These are phyloP conservation scores for Blumeria hordei DNA, from an alignment of 2,329 filamentous ascomycete genomes.

Conservation along the genomic window DNA sequence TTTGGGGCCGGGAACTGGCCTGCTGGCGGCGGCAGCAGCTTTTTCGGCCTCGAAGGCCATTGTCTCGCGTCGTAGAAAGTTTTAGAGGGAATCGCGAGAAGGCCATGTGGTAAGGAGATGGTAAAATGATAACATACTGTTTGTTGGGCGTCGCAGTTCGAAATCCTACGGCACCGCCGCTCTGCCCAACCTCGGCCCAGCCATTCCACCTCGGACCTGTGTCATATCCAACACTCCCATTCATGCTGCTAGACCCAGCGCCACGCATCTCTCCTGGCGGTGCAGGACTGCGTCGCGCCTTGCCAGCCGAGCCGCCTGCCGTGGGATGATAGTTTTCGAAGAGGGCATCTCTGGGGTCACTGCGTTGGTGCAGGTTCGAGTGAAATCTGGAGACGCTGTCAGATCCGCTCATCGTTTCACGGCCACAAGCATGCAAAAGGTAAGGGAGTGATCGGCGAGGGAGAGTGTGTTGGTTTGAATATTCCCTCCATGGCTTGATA, in stretches of 20 bases:
- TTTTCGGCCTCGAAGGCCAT: background rate
- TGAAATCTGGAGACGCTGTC: conserved; percentile 6
- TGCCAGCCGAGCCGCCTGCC: background rate
- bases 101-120: background rate
- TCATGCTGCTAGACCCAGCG: no score
- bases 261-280: conserved; percentile 13
- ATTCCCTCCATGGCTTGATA: no score
- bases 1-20: no score
- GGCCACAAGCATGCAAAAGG: no score
- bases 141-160: conserved; percentile 48
- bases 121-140: conserved; percentile 22
- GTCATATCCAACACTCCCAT: conserved; percentile 8
- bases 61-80: background rate
- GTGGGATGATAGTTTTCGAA: conserved; percentile 45
- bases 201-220: conserved; percentile 11
- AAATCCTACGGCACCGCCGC: conserved; percentile 18
- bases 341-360: conserved; percentile 41
- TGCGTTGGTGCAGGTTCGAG: conserved; percentile 46
- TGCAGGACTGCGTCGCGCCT: conserved; percentile 1
- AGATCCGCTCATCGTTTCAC: no score
- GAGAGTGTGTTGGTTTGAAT: no score
- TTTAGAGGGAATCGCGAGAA: background rate
- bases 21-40: background rate
- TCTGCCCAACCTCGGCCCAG: conserved; percentile 1
- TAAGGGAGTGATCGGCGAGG: no score